These are phyloP conservation scores for Pestalotiopsis fici DNA, from an alignment of 2,329 filamentous ascomycete genomes.

Conservation along the genomic window DNA sequence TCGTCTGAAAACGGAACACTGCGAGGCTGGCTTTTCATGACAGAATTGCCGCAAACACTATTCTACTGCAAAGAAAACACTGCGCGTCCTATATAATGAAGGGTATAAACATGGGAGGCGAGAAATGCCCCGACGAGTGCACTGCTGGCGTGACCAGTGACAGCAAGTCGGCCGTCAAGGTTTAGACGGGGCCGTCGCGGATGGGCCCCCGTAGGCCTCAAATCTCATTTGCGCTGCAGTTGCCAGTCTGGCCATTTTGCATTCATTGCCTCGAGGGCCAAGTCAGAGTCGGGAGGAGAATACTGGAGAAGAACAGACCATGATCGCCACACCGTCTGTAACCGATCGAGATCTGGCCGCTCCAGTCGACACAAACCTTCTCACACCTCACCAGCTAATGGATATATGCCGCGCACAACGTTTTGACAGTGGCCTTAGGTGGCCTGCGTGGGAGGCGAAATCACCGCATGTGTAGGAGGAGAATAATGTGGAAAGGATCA, in stretches of 20 bases:
- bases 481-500: too few species aligned
- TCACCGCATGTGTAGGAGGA: too few species aligned
- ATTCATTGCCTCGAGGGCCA: background rate
- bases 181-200: background rate
- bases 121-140: background rate
- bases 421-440: too few species aligned
- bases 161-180: background rate
- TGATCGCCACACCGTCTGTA: background rate
- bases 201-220: background rate
- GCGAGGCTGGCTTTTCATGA: background rate
- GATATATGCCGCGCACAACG: too few species aligned
- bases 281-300: background rate
- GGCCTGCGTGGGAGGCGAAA: too few species aligned
- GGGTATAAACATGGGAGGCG: background rate
- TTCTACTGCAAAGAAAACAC: background rate
- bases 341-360: background rate
- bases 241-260: background rate
- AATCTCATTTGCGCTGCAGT: background rate
- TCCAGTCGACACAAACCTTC: background rate
- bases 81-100: background rate
- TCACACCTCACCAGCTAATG: too few species aligned
- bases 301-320: background rate
- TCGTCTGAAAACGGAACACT: background rate
- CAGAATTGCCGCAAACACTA: background rate
- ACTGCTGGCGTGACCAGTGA: background rate